Percentiles rank a stretch among this genome's conserved stretches.
phyloP scores from a whole-genome alignment of 441 rosid species.

The Iberis amara region DNA sequence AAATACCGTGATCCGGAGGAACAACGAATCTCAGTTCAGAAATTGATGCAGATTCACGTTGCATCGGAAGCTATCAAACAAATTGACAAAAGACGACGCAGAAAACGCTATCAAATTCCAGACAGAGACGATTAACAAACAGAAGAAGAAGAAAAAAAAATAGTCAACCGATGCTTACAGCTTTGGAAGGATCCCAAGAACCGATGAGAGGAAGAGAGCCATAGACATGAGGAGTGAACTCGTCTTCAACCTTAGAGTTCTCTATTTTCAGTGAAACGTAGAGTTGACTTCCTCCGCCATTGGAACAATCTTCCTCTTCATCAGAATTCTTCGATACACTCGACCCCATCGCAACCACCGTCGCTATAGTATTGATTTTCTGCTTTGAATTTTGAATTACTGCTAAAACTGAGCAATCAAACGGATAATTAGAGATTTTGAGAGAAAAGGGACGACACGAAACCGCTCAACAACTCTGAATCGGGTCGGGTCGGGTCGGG shows the following conservation, averaged over 20 bases:
- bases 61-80: conserved; percentile 62
- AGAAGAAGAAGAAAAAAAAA: background rate
- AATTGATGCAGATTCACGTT: conserved; percentile 84
- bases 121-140: background rate
- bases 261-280: conserved; percentile 88
- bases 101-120: background rate
- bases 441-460: conserved; percentile 26
- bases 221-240: conserved; percentile 83
- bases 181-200: conserved; percentile 89
- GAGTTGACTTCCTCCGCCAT: conserved; percentile 74
- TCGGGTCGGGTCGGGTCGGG: background rate
- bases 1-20: conserved; percentile 87
- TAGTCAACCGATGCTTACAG: conserved; percentile 43
- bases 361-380: background rate
- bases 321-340: conserved; percentile 56
- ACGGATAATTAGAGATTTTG: conserved; percentile 30
- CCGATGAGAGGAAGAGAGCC: conserved; percentile 90
- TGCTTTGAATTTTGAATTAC: background rate
- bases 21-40: conserved; percentile 94
- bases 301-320: conserved; percentile 42
- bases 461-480: conserved; percentile 24
- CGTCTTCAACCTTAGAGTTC: conserved; percentile 66
- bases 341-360: conserved; percentile 53
- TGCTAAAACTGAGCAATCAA: conserved; percentile 1
- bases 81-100: background rate